These are phyloP conservation scores for Polytrichum commune DNA, from an alignment of 225 moss, liverwort and hornwort species.

Conservation along the genomic window DNA sequence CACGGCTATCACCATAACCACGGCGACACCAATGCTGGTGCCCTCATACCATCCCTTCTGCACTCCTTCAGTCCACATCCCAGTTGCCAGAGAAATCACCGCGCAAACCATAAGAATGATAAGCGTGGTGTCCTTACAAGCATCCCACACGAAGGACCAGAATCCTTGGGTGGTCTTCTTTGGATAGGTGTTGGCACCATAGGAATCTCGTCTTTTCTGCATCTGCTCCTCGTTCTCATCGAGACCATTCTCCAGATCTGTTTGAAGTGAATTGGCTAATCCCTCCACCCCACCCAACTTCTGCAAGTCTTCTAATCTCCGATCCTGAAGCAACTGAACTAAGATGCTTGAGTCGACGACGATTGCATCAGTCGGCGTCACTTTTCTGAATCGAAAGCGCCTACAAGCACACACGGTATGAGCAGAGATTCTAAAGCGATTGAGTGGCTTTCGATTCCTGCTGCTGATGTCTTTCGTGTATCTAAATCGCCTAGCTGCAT, in stretches of 20 bases:
- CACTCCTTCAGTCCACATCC: conserved; percentile 80
- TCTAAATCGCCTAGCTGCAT: conserved; percentile 4
- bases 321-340: conserved; percentile 12
- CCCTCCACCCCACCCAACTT: conserved; percentile 14
- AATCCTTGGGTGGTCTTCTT: conserved; percentile 30
- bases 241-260: conserved; percentile 20
- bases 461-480: neutral
- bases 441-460: neutral
- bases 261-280: conserved; percentile 6
- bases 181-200: conserved; percentile 33
- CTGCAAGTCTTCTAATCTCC: conserved; percentile 12
- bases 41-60: conserved; percentile 56
- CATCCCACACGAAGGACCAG: conserved; percentile 55
- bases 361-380: neutral
- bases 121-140: conserved; percentile 55
- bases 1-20: conserved; percentile 65
- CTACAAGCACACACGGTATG: neutral
- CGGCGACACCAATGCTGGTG: conserved; percentile 67
- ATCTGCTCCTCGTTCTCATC: conserved; percentile 25
- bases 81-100: conserved; percentile 59
- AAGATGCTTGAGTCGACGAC: conserved; percentile 2
- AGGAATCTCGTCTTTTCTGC: conserved; percentile 19
- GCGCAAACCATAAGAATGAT: conserved; percentile 57
- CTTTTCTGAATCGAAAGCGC: conserved; percentile 1
- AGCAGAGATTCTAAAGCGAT: neutral